Base-by-base conservation (phyloP, 2,329 filamentous ascomycete species). In the Phaeosphaeriaceae sp. region DNA sequence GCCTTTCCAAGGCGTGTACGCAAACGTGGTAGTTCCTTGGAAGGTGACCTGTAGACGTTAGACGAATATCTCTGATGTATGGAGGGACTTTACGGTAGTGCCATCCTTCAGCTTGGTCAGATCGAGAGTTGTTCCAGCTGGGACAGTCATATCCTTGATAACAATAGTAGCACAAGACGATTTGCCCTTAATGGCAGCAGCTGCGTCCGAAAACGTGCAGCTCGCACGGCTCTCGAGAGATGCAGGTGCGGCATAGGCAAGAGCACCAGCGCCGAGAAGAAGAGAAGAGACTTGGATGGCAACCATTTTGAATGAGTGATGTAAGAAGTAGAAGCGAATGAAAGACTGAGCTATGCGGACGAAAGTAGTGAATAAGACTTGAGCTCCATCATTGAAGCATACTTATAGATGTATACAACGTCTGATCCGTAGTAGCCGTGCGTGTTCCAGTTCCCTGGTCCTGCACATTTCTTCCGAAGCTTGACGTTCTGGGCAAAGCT, bases 1-100 rank as follows among this genome's bases (percentile, higher is more conserved):
- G 0, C 89, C 88, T 1, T 74, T 72, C 88, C 88, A 91, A 67
- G 88, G 84, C 61, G 85, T 79, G 77, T 89, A 90, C 20, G 81
- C 88, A 68, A 88, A 91, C 53, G 84, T 86, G n/a, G 88, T 91
- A 15, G 81, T 85, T 45, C 89, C 89, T 56, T 85, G 75, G 75
- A 91, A 91, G 65, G 84, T 85, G 61, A 90, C 82, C 76, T 80
- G 49, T 2, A 22, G 3, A 33, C 36, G 33, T 60, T 36, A 56
- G 60, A 11, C n/a, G 10, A 13, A 22, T 3, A 3, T 21, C 22
- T 25, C 24, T 19, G 11, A 15, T 1, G 24, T 4, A 44, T 27
- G 25, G 33, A 48, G 19, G 11, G 31, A 21, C 4, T 47, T 54
- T 47, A 81, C 82, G 54, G 74, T 81, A 15, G 85, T 86, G 61